Evolutionary conservation across 2,329 filamentous ascomycete genomes (phyloP).

Genomic region (Fusarium anthophilum): DNA sequence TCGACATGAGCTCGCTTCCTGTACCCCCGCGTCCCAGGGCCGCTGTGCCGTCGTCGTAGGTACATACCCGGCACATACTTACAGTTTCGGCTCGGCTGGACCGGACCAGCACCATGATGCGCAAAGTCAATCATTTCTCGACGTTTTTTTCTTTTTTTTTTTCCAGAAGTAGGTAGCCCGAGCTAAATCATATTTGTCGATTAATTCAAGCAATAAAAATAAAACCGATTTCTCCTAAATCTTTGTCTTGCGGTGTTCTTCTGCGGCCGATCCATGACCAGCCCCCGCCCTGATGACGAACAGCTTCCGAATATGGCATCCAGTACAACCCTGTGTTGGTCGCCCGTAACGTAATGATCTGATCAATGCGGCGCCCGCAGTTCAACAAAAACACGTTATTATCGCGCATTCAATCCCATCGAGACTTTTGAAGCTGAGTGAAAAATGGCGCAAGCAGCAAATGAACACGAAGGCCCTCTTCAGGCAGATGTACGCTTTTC

Average conservation of each 20-base stretch:
- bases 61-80: too few species aligned
- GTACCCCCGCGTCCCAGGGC: fast-evolving
- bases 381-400: not conserved
- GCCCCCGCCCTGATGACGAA: fast-evolving
- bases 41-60: fast-evolving
- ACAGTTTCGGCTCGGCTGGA: not conserved
- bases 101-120: fast-evolving
- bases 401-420: too few species aligned
- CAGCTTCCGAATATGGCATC: not conserved
- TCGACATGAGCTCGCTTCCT: not conserved
- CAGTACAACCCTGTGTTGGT: not conserved
- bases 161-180: too few species aligned
- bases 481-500: not conserved
- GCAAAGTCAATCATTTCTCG: fast-evolving
- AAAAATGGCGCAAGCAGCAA: not conserved
- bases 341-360: not conserved
- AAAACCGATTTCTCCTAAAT: too few species aligned
- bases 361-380: fast-evolving
- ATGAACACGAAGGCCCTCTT: not conserved
- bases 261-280: too few species aligned
- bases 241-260: fast-evolving
- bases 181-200: too few species aligned
- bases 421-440: fast-evolving
- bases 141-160: too few species aligned
- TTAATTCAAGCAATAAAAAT: too few species aligned